Conservation (phyloP, 371 early-diverging fungal genomes). For the Choanephora cucurbitarum region DNA sequence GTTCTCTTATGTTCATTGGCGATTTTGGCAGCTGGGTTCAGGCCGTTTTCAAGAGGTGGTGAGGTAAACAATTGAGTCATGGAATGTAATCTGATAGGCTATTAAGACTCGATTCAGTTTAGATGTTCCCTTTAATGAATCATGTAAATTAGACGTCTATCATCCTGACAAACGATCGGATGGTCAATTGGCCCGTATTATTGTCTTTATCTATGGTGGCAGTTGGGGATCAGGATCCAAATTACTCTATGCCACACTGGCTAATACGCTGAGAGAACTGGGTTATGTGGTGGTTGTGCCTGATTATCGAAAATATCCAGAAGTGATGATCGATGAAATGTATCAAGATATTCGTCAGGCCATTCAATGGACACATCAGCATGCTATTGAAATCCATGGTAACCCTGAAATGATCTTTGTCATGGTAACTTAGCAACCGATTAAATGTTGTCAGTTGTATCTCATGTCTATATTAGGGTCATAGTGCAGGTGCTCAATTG, state of each 20-base stretch:
- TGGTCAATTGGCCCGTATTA: conserved; percentile 47
- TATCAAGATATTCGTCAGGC: conserved; percentile 65
- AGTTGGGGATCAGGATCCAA: conserved; percentile 70
- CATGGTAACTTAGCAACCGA: no score
- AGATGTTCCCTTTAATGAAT: conserved; percentile 33
- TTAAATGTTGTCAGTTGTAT: no score
- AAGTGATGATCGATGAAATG: conserved; percentile 59
- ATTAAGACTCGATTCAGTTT: conserved; percentile 21
- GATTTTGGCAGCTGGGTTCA: conserved; percentile 37
- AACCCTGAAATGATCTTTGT: conserved; percentile 56
- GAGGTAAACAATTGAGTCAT: conserved; percentile 30
- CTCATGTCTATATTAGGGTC: no score
- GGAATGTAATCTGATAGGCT: neutral
- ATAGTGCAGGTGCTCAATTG: conserved; percentile 59
- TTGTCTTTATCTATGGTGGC: conserved; percentile 79
- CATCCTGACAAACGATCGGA: conserved; percentile 22
- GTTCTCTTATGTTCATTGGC: conserved; percentile 42
- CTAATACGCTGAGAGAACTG: conserved; percentile 59
- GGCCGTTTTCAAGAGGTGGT: conserved; percentile 38
- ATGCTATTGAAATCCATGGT: conserved; percentile 52
- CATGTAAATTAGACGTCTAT: conserved; percentile 42
- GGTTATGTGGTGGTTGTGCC: conserved; percentile 79
- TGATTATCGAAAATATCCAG: conserved; percentile 71
- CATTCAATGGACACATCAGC: conserved; percentile 61
- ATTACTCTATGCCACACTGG: conserved; percentile 62